Evolutionary conservation across 495 filamentous ascomycete species (phyloP), one percentile per base, ranked within the genome.

Genomic region (Usnea hakonensis): DNA sequence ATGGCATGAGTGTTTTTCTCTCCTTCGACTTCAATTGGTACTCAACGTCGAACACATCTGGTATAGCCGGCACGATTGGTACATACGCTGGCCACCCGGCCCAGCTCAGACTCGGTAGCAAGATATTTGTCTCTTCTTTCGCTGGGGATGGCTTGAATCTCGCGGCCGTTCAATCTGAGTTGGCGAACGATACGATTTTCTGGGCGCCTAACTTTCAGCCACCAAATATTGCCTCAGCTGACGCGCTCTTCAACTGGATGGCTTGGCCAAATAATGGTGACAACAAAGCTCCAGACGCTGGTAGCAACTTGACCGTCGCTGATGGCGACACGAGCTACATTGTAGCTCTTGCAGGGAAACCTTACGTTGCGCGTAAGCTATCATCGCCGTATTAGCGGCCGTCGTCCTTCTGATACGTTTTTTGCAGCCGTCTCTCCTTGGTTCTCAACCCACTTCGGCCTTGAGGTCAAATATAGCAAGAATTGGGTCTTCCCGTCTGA

Each of bases 401-500:
- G 21, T 58, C 32, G 36, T 32, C 35, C 11, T 30, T 16, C 26
- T 55, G 32, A 62, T 14, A 35, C 21, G 17, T 5, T 4, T 52
- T 37, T 1, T 63, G 21, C 33, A 65, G 64, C 58, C 17, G 62
- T 67, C 30, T 57, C 63, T 37, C 41, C 62, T 19, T 64, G 62
- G 58, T 64, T 65, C 35, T 61, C 26, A 28, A 65, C 57, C 37
- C 86, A 87, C 57, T 75, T 90, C 21, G 85, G 88, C 0, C 56
- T 48, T 10, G 66, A 68, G 53, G 67, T 66, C 9, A 56, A 44
- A 28, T 80, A 80, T 54, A 74, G 75, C 62, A 91, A 91, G 69
- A 88, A 90, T 65, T 91, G 87, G 87, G 78, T 88, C 35, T 89
- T 83, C 70, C 81, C 82, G 3, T 83, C 85, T 38, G 88, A 90